Conservation (phyloP, 2,329 filamentous ascomycete species). For the Xylariaceae sp. region DNA sequence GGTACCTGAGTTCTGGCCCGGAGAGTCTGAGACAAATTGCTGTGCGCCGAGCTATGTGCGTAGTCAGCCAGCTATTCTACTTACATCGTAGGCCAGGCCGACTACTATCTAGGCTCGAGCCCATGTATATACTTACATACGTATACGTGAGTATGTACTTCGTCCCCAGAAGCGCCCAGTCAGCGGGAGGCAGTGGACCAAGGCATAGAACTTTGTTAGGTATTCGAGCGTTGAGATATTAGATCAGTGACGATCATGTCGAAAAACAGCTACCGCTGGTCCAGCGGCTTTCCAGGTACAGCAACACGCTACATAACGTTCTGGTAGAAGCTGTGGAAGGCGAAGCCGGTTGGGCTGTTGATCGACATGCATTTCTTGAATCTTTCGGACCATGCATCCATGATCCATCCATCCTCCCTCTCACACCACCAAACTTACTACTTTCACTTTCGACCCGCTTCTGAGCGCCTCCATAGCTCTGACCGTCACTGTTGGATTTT, state of each 20-base stretch:
- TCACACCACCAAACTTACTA: too few relatives aligned
- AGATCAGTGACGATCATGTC: background rate
- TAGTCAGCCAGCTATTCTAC: too few relatives aligned
- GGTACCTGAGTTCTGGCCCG: too few relatives aligned
- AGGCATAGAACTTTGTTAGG: too few relatives aligned
- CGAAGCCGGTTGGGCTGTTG: background rate
- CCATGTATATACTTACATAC: too few relatives aligned
- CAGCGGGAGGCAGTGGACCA: constrained; percentile 4
- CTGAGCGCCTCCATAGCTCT: background rate
- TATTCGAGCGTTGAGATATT: too few relatives aligned
- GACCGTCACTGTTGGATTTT: background rate
- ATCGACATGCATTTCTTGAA: background rate
- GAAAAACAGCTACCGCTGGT: background rate
- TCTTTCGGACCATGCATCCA: background rate
- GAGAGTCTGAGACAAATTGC: too few relatives aligned
- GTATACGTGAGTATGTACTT: too few relatives aligned
- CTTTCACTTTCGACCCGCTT: too few relatives aligned
- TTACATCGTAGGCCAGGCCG: too few relatives aligned
- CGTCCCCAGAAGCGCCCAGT: constrained; percentile 1
- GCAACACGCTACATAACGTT: background rate
- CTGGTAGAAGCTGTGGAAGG: background rate
- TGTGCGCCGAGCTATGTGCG: too few relatives aligned
- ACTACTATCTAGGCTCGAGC: too few relatives aligned
- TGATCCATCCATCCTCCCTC: background rate
- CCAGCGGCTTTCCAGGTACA: background rate